Evolutionary conservation across 2,329 filamentous ascomycete species (phyloP).

Genomic region (Penicillium nordicum): DNA sequence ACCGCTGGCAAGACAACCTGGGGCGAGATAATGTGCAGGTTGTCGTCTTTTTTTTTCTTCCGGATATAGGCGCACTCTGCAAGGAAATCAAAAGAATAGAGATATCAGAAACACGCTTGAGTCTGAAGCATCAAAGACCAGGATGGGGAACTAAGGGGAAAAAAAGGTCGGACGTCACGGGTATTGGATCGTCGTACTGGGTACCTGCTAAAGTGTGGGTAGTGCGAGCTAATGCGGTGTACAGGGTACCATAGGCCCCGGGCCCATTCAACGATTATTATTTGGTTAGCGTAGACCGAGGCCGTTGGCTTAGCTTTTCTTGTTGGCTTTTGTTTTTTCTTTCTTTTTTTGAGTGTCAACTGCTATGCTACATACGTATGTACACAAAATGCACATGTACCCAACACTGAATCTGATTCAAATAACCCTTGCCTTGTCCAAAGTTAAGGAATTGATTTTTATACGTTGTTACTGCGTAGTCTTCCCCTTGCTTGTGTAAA

Average conservation of each 20-base stretch:
- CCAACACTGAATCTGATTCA: not conserved
- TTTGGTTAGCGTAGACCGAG: not conserved
- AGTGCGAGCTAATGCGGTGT: slow-evolving; percentile 8
- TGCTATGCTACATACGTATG: not conserved
- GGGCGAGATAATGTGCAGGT: slow-evolving; percentile 15
- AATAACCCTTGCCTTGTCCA: not conserved
- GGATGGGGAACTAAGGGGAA: slow-evolving; percentile 11
- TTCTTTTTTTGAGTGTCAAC: not conserved
- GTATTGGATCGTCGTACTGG: slow-evolving; percentile 9
- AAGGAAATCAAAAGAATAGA: slow-evolving; percentile 10
- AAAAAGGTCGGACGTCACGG: slow-evolving; percentile 18
- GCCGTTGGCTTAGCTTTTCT: not conserved
- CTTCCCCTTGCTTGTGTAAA: not conserved
- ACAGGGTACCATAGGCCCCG: slow-evolving; percentile 11
- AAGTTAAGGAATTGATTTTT: not conserved
- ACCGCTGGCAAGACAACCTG: slow-evolving; percentile 29
- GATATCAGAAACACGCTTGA: not conserved
- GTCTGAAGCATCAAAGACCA: slow-evolving; percentile 4
- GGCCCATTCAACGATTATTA: not conserved
- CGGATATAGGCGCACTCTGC: slow-evolving; percentile 6
- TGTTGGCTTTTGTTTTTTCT: not conserved
- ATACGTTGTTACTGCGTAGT: not conserved
- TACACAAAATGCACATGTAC: not conserved
- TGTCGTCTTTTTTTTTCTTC: slow-evolving; percentile 6
- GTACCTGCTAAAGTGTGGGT: slow-evolving; percentile 9